phyloP scores from a whole-genome alignment of 2,329 filamentous ascomycete species.

The Coniochaeta sp. region DNA sequence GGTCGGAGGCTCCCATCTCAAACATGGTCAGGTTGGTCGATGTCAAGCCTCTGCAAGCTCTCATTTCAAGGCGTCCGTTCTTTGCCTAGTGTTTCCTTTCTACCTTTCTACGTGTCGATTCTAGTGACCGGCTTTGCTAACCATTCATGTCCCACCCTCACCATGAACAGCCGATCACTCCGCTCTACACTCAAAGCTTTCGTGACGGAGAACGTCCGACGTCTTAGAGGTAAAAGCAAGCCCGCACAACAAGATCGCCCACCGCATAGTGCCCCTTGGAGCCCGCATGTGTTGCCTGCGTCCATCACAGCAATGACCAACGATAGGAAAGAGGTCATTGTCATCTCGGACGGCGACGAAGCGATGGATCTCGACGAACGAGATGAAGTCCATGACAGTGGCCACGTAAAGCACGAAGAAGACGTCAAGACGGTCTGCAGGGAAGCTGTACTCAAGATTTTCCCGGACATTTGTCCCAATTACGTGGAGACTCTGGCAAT shows the following conservation, averaged over 20 bases:
- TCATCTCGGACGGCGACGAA: background rate
- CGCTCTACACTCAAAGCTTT: background rate
- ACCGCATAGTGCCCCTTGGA: background rate
- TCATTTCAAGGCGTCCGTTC: too few relatives aligned
- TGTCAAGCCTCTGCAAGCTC: background rate
- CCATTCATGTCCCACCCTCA: background rate
- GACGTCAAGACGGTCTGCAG: conserved; percentile 16
- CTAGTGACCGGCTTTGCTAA: background rate
- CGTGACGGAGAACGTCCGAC: background rate
- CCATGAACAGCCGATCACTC: background rate
- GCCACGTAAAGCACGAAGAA: background rate
- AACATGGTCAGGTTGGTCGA: background rate
- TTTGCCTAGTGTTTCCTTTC: too few relatives aligned
- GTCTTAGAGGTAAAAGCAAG: background rate
- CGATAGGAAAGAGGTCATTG: background rate
- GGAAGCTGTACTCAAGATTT: conserved; percentile 23
- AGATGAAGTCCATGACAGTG: conserved; percentile 10
- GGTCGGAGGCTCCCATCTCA: too few relatives aligned
- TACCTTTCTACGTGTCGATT: too few relatives aligned
- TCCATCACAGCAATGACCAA: background rate
- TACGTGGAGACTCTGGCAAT: conserved; percentile 23
- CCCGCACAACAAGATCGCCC: background rate
- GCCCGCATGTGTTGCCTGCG: background rate
- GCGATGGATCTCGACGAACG: background rate
- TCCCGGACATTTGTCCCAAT: conserved; percentile 36